These are phyloP conservation scores for Azolla pinnata DNA, from an alignment of 75 land plant genomes.

Conservation along the genomic window DNA sequence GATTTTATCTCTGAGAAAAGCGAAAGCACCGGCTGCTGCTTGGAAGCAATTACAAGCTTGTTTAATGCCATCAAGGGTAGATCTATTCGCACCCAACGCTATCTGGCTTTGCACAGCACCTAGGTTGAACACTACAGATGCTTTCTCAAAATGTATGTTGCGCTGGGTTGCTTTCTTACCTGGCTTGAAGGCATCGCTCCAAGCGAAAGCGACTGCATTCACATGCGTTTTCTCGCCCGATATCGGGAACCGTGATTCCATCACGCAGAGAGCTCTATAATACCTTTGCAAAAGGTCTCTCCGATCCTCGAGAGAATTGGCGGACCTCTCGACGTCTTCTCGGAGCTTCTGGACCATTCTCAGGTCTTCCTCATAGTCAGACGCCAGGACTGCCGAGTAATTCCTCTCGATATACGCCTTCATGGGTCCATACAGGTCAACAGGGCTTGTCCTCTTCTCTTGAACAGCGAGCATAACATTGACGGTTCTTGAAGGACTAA, in stretches of 20 bases:
- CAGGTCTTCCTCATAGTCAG: constrained; percentile 68
- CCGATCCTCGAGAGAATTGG: constrained; percentile 55
- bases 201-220: constrained; percentile 61
- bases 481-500: constrained; percentile 22
- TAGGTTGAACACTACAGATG: constrained; percentile 85
- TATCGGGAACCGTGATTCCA: constrained; percentile 89
- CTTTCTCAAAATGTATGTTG: constrained; percentile 88
- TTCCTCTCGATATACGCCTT: constrained; percentile 51
- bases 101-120: constrained; percentile 88
- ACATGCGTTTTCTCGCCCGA: constrained; percentile 74
- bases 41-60: constrained; percentile 79
- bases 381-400: constrained; percentile 83
- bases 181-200: constrained; percentile 89
- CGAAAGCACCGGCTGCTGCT: constrained; percentile 86
- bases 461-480: constrained; percentile 82
- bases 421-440: constrained; percentile 73
- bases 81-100: constrained; percentile 64
- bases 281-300: constrained; percentile 68
- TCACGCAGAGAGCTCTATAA: constrained; percentile 56
- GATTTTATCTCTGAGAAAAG: constrained; percentile 61
- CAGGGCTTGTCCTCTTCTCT: constrained; percentile 72
- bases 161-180: constrained; percentile 64
- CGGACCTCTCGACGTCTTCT: constrained; percentile 41
- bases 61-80: constrained; percentile 47
- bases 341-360: constrained; percentile 45